A percentile compares a stretch with the other conserved stretches of the same genome.
Conservation (phyloP, 1,139 yeast genomes). For the Taphrina betulina region DNA sequence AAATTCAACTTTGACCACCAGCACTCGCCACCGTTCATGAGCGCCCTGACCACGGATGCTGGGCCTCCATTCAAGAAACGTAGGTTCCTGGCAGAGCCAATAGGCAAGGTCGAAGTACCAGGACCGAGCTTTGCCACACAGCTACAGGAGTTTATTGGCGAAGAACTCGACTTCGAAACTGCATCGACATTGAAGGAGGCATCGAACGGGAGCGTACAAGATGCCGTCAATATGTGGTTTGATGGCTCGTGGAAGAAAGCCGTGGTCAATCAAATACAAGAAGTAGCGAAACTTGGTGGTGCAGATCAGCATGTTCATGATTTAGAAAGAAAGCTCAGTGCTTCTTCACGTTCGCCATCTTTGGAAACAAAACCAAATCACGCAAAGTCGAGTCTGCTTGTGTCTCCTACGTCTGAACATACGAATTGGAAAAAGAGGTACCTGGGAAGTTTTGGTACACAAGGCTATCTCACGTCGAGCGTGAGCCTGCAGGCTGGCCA, state of each 20-base stretch:
- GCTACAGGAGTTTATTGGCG: conserved; percentile 8
- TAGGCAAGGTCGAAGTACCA: not conserved
- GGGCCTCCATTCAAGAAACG: conserved; percentile 29
- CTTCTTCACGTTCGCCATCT: not conserved
- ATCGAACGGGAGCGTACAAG: conserved; percentile 41
- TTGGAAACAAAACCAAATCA: not conserved
- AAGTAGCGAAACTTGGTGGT: not conserved
- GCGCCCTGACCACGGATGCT: conserved; percentile 7
- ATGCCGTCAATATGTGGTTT: conserved; percentile 41
- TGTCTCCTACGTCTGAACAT: not conserved
- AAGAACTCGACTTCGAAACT: conserved; percentile 9
- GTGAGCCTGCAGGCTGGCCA: conserved; percentile 58
- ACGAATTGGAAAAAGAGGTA: conserved; percentile 46
- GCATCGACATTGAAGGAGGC: not conserved
- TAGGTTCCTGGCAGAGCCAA: conserved; percentile 22
- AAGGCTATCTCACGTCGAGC: conserved; percentile 75
- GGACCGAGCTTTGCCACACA: not conserved
- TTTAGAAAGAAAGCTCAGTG: not conserved
- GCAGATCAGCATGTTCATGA: not conserved
- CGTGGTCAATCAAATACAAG: not conserved
- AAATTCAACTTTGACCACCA: too few species aligned
- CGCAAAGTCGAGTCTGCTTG: not conserved
- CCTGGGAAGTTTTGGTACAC: conserved; percentile 70
- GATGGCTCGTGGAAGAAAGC: conserved; percentile 29
- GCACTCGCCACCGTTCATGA: too few species aligned